These are phyloP conservation scores for Sporothrix variecibatus DNA, from an alignment of 2,329 filamentous ascomycete species.

Conservation along the genomic window DNA sequence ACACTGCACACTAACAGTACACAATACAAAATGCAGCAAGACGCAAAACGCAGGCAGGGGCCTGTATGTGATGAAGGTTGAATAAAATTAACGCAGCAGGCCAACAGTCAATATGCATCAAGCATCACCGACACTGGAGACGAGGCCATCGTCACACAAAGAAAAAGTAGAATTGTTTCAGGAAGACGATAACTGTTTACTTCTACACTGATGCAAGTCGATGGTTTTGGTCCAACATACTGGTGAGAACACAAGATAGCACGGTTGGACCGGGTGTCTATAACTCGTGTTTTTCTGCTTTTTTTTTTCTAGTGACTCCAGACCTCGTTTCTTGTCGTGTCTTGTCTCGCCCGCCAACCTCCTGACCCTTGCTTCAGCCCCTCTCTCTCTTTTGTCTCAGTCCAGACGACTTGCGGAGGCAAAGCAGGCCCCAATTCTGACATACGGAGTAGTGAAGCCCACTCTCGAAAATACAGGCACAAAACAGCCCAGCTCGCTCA, in stretches of 20 bases:
- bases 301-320: neutral
- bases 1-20: neutral
- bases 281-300: neutral
- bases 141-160: neutral
- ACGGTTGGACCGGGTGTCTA: neutral
- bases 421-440: neutral
- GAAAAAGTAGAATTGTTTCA: neutral
- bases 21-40: neutral
- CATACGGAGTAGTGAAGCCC: neutral
- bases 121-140: neutral
- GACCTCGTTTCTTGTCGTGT: neutral
- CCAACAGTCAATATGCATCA: neutral
- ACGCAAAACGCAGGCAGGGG: neutral
- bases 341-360: neutral
- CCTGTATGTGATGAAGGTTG: neutral
- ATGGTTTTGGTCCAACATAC: neutral
- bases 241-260: neutral
- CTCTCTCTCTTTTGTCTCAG: neutral
- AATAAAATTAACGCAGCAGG: neutral
- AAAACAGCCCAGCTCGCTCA: neutral
- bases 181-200: neutral
- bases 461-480: neutral
- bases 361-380: conserved; percentile 18
- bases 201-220: neutral
- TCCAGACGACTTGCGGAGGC: conserved; percentile 9